Evolutionary conservation across 805 yeast species (phyloP), one percentile per base, ranked within the genome.

Genomic region (Lachancea sp.): DNA sequence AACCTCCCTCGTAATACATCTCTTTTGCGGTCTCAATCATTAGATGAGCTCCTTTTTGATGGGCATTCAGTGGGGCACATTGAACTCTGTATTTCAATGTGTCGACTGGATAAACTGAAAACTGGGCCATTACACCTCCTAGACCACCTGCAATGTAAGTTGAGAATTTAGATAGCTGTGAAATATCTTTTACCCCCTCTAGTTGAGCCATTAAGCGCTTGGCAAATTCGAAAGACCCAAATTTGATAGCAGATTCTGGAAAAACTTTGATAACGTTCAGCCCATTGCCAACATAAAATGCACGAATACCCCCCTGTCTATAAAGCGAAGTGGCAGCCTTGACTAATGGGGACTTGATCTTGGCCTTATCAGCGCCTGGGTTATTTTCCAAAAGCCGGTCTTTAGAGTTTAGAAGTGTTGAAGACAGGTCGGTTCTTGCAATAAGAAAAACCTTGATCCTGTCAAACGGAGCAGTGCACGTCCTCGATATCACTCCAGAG

Each of bases 381-480:
- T 68, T 60, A 51, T 70, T 51, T 43, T 76, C 63, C 54, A 78
- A 45, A 6, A 60, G 38, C 46, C 71, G 68, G 28, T 65, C 61
- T 51, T 71, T 79, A 9, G 81, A 75, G 43, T 76, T 77, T 34
- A 83, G 61, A 5, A 83, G 65, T 0, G 87, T 82, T 3, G 89
- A 80, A 0, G 84, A 71, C 33, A 83, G 64, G 58, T 83, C 94
- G 1, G 96, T 81, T 60, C 95, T 75, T 1, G 97, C 97, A 54
- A 92, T 92, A 36, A 92, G 67, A 52, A 85, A 92, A 11, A 92
- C 97, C 60, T 92, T 92, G 17, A 92, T 76, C 58, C 98, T 75
- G 61, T 92, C 98, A 48, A 92, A 85, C 8, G 98, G 98, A 0
- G 97, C 98, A 0, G 98, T 92, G 52, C 92, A 83, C 0, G 97